Percentiles rank a stretch among this genome's conserved stretches.
Evolutionary conservation across 257 asterid genomes (phyloP).

Genomic region (Petrea volubilis): DNA sequence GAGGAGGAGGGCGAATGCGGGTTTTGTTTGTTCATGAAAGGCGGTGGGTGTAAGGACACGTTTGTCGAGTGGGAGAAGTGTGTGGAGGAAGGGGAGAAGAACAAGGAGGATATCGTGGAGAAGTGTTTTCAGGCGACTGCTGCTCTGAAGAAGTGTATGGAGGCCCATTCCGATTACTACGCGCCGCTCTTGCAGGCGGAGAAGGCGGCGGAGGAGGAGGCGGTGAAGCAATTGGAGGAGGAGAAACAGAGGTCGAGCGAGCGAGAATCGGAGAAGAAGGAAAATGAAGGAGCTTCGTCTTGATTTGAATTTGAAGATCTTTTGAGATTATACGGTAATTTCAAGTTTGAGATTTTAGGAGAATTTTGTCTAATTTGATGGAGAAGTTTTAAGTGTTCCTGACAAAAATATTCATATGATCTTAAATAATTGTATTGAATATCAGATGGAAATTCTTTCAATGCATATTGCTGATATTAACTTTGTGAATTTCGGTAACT

Average conservation of each 20-base stretch:
- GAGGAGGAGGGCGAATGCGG: conserved; percentile 82
- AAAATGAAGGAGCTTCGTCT: conserved; percentile 14
- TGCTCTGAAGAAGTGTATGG: conserved; percentile 76
- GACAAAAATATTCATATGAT: conserved; percentile 6
- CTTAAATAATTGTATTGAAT: conserved; percentile 25
- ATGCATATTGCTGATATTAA: conserved; percentile 15
- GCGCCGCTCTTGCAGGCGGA: conserved; percentile 74
- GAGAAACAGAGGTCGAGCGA: conserved; percentile 31
- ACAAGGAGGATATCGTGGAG: conserved; percentile 61
- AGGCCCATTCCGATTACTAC: conserved; percentile 73
- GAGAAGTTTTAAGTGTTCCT: conserved; percentile 8
- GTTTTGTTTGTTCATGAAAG: conserved; percentile 84
- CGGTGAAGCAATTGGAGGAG: conserved; percentile 47
- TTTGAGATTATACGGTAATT: neutral
- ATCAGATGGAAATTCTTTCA: neutral
- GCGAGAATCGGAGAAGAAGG: conserved; percentile 18
- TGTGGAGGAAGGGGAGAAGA: conserved; percentile 76
- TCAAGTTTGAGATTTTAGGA: conserved; percentile 8
- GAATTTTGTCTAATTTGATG: neutral
- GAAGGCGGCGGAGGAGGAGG: conserved; percentile 60
- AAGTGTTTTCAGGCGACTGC: conserved; percentile 64
- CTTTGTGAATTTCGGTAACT: neutral
- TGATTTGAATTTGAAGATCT: conserved; percentile 13
- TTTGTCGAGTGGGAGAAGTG: conserved; percentile 84
- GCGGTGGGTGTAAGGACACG: conserved; percentile 70